A percentile compares a stretch with the other conserved stretches of the same genome.
phyloP scores from a whole-genome alignment of 306 rosid species.

The Cicer pinnatifidum region DNA sequence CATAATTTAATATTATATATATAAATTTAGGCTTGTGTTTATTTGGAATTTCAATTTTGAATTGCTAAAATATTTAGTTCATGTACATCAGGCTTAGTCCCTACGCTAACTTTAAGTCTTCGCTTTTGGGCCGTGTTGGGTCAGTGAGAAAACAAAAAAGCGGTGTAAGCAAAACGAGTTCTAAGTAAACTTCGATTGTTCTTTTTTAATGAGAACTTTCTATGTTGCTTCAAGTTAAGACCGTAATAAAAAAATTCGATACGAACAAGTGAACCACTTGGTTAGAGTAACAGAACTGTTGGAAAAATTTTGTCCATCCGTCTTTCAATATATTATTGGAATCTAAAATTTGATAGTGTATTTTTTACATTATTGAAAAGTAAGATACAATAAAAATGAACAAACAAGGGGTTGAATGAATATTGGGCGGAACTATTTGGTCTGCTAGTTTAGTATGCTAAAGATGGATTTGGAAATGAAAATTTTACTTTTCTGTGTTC shows the following conservation, averaged over 20 bases:
- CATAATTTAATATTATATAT: too few species aligned
- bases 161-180: not conserved
- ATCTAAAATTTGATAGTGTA: too few species aligned
- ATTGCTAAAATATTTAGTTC: not conserved
- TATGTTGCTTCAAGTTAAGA: not conserved
- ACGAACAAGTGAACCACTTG: not conserved
- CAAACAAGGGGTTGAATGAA: too few species aligned
- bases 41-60: not conserved
- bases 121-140: conserved; percentile 37
- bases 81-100: conserved; percentile 3
- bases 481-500: conserved; percentile 32
- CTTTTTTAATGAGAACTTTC: conserved; percentile 30
- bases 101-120: conserved; percentile 20
- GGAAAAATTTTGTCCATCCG: too few species aligned
- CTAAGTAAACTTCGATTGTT: conserved; percentile 28
- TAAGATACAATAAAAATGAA: too few species aligned
- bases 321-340: too few species aligned
- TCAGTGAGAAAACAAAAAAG: conserved; percentile 1
- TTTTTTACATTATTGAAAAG: too few species aligned
- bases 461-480: not conserved
- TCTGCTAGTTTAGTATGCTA: not conserved
- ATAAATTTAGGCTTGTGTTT: not conserved
- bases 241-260: not conserved
- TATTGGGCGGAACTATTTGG: not conserved
- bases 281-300: conserved; percentile 6